Conservation (phyloP, 108 stramenopile species). For the Cyclotella kingstonii region DNA sequence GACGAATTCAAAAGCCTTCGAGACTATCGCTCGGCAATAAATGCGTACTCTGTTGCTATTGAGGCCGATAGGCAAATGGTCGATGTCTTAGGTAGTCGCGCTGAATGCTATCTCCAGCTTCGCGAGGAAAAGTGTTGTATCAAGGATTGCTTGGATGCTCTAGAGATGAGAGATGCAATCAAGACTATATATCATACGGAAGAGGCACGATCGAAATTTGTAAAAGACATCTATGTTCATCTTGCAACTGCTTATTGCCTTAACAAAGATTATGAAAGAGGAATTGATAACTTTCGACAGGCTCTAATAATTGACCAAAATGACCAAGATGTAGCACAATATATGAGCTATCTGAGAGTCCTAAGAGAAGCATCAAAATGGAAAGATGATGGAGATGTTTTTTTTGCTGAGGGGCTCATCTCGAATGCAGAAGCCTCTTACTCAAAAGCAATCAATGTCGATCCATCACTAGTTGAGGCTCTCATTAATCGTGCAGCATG, state of each 20-base stretch:
- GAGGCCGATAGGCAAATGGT: slow-evolving; percentile 32
- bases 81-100: slow-evolving; percentile 14
- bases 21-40: slow-evolving; percentile 46
- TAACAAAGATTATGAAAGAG: slow-evolving; percentile 14
- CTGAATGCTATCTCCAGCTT: slow-evolving; percentile 40
- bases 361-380: slow-evolving; percentile 24
- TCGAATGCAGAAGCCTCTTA: slow-evolving; percentile 33
- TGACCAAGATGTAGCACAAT: slow-evolving; percentile 8
- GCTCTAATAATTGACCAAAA: slow-evolving; percentile 19
- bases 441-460: slow-evolving; percentile 34
- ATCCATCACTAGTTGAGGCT: slow-evolving; percentile 15
- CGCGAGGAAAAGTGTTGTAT: slow-evolving; percentile 27
- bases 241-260: slow-evolving; percentile 42
- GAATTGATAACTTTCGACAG: slow-evolving; percentile 14
- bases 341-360: slow-evolving; percentile 8
- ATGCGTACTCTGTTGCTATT: slow-evolving; percentile 52
- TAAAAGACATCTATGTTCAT: slow-evolving; percentile 8
- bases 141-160: slow-evolving; percentile 22
- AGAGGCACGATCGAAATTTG: slow-evolving; percentile 6
- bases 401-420: slow-evolving; percentile 31
- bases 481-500: slow-evolving; percentile 52
- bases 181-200: slow-evolving; percentile 8
- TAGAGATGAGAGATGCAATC: slow-evolving; percentile 7
- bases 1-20: slow-evolving; percentile 51
- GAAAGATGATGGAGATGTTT: slow-evolving; percentile 42